A percentile compares a stretch with the other conserved stretches of the same genome.
phyloP scores from a whole-genome alignment of 306 rosid species.

The Rosa chinensis region DNA sequence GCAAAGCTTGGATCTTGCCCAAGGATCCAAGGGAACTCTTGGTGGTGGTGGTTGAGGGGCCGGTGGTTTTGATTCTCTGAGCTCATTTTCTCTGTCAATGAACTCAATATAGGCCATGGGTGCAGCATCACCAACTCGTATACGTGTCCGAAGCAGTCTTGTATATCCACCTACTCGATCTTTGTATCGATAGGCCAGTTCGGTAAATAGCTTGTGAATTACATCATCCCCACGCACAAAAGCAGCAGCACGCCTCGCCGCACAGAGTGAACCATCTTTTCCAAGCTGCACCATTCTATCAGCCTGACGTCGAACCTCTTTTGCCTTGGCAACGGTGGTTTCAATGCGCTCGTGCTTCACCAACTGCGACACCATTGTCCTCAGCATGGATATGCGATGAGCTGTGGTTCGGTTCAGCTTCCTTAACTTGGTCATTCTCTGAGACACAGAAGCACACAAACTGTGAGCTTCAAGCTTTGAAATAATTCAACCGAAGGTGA shows the following conservation, averaged over 20 bases:
- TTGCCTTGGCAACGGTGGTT: slow-evolving; percentile 97
- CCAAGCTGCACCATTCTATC: slow-evolving; percentile 94
- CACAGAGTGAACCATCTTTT: slow-evolving; percentile 83
- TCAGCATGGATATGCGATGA: slow-evolving; percentile 89
- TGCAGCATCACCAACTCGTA: slow-evolving; percentile 95
- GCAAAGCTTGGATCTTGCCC: slow-evolving; percentile 72
- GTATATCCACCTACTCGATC: slow-evolving; percentile 95
- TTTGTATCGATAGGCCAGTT: slow-evolving; percentile 88
- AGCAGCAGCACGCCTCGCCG: slow-evolving; percentile 78
- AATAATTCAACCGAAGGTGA: neutral
- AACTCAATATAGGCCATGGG: slow-evolving; percentile 99
- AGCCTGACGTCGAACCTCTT: slow-evolving; percentile 84
- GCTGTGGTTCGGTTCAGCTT: slow-evolving; percentile 69
- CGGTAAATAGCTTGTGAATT: slow-evolving; percentile 86
- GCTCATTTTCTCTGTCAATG: slow-evolving; percentile 79
- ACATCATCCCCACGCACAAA: slow-evolving; percentile 94
- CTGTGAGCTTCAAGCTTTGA: neutral
- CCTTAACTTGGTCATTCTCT: slow-evolving; percentile 81
- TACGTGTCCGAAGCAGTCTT: slow-evolving; percentile 86
- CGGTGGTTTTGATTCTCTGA: slow-evolving; percentile 82
- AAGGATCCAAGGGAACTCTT: slow-evolving; percentile 79
- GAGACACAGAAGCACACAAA: neutral
- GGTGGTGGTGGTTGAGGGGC: slow-evolving; percentile 78
- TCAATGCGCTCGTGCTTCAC: slow-evolving; percentile 96
- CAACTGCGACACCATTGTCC: slow-evolving; percentile 96